A percentile compares a stretch with the other conserved stretches of the same genome.
phyloP scores from a whole-genome alignment of 371 early-diverging fungal species.

The Massospora cicadina region DNA sequence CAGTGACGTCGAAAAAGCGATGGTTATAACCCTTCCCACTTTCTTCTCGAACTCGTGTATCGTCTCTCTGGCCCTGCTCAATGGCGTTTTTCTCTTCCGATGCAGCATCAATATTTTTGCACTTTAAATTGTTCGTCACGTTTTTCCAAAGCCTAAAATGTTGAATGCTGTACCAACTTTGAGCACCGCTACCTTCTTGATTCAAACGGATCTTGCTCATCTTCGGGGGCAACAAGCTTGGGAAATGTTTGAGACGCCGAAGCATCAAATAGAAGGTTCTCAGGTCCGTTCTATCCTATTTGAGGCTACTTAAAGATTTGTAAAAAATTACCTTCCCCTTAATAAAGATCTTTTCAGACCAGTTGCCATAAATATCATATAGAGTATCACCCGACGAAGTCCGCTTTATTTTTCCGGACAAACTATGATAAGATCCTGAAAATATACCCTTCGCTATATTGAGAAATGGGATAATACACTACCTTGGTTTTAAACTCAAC shows the following conservation, averaged over 20 bases:
- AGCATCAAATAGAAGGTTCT: conserved; percentile 49
- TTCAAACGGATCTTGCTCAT: conserved; percentile 63
- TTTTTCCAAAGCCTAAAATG: conserved; percentile 54
- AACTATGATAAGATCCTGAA: conserved; percentile 59
- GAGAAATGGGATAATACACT: conserved; percentile 11
- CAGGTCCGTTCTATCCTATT: conserved; percentile 19
- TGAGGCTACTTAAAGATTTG: conserved; percentile 11
- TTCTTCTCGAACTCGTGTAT: conserved; percentile 38
- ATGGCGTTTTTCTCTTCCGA: conserved; percentile 65
- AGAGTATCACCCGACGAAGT: conserved; percentile 55
- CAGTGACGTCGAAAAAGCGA: conserved; percentile 24
- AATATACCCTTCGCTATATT: conserved; percentile 52
- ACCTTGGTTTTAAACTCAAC: conserved; percentile 89
- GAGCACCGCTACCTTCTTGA: conserved; percentile 40
- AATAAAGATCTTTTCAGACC: conserved; percentile 61
- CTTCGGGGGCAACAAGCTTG: conserved; percentile 48
- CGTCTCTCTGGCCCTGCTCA: conserved; percentile 65
- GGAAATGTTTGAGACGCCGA: conserved; percentile 35
- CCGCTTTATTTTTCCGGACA: conserved; percentile 66
- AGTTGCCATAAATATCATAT: conserved; percentile 69
- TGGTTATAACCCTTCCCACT: conserved; percentile 25
- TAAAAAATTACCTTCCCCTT: conserved; percentile 11
- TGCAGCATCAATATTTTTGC: conserved; percentile 51
- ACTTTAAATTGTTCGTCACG: conserved; percentile 52
- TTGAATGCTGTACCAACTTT: neutral